Evolutionary conservation across 108 stramenopile species (phyloP).

Genomic region (Discostella stelligeroides): DNA sequence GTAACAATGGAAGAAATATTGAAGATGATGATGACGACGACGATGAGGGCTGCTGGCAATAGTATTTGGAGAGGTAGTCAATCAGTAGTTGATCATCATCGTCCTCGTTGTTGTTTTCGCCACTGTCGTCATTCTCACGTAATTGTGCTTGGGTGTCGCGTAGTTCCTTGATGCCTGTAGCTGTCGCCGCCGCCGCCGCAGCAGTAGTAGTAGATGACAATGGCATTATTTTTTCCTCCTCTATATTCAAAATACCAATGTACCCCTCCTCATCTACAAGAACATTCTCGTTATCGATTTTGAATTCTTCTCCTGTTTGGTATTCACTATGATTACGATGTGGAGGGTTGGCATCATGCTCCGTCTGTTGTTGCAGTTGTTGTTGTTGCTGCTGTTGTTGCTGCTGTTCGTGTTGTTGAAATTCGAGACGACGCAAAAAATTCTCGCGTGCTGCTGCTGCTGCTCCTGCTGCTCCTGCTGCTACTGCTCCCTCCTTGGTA

Average conservation of each 20-base stretch:
- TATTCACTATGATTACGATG: too few species aligned
- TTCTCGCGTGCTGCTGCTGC: conserved; percentile 18
- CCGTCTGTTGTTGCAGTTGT: too few species aligned
- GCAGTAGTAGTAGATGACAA: background rate
- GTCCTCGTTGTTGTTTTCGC: background rate
- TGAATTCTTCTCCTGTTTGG: too few species aligned
- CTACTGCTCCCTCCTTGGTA: background rate
- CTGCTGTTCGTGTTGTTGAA: too few species aligned
- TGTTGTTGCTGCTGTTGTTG: conserved; percentile 1
- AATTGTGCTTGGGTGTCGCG: too few species aligned
- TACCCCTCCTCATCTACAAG: background rate
- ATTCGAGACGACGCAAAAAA: conserved; percentile 28
- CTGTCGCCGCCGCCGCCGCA: background rate
- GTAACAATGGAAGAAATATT: background rate
- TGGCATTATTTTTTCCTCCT: background rate
- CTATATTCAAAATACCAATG: background rate
- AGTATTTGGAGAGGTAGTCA: conserved; percentile 1
- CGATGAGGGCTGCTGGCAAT: background rate
- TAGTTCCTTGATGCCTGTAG: too few species aligned
- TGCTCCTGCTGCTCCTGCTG: too few species aligned
- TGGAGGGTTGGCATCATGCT: too few species aligned
- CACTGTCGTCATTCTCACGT: background rate
- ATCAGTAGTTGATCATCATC: background rate
- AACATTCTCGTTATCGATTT: too few species aligned
- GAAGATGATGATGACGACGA: background rate